phyloP scores from a whole-genome alignment of 2,329 filamentous ascomycete species.

The Microthyrium microscopicum region DNA sequence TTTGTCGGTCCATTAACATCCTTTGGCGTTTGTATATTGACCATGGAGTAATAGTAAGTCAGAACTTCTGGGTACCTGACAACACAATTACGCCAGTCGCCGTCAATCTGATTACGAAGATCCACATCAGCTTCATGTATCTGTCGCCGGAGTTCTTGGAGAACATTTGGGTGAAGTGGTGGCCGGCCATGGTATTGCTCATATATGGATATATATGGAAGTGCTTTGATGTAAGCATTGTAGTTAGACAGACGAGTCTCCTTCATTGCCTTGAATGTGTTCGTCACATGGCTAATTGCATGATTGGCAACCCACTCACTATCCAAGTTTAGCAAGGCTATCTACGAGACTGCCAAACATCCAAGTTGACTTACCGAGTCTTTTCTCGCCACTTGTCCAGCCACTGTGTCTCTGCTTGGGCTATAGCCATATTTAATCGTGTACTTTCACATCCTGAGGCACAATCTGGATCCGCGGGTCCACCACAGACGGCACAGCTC shows the following conservation, averaged over 20 bases:
- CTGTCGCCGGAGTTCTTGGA: slow-evolving; percentile 6
- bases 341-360: not conserved
- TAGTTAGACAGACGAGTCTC: slow-evolving; percentile 3
- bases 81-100: slow-evolving; percentile 9
- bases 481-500: slow-evolving; percentile 8
- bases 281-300: slow-evolving; percentile 8
- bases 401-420: slow-evolving; percentile 9
- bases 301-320: slow-evolving; percentile 9
- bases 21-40: slow-evolving; percentile 6
- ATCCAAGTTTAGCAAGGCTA: not conserved
- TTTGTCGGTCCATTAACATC: slow-evolving; percentile 22
- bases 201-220: slow-evolving; percentile 8
- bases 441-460: slow-evolving; percentile 7
- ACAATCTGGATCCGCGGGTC: slow-evolving; percentile 8
- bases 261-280: slow-evolving; percentile 6
- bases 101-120: slow-evolving; percentile 6
- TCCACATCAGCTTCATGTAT: slow-evolving; percentile 5
- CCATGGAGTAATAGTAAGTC: slow-evolving; percentile 7
- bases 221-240: slow-evolving; percentile 1
- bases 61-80: slow-evolving; percentile 9
- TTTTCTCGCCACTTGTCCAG: slow-evolving; percentile 8
- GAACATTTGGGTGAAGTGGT: slow-evolving; percentile 7
- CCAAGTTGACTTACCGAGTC: slow-evolving; percentile 5
- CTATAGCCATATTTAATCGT: slow-evolving; percentile 7
- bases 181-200: slow-evolving; percentile 8